Base-by-base conservation (phyloP, 352 stramenopile species). In the Phytophthora vignae region DNA sequence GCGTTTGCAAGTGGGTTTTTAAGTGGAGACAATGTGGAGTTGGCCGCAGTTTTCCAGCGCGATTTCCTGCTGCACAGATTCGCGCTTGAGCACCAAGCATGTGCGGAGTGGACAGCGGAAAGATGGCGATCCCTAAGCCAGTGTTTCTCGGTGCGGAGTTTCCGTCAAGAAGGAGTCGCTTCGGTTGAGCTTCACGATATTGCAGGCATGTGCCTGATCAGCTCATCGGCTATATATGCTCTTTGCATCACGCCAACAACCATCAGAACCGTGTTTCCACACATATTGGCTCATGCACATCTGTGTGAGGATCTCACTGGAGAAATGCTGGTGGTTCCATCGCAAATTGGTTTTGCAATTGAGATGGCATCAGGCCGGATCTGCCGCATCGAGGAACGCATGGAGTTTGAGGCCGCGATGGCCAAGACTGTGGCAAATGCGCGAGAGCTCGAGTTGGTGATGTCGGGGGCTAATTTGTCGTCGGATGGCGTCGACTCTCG, bases 301-400 rank as follows among this genome's bases (percentile, higher is more conserved):
- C 15, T 62, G 15, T 53, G 7, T 15, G 38, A 11, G 17, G 31
- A 27, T 11, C 46, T 71, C 2, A 3, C 61, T 4, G 38, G 44
- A 11, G 4, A 53, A 10, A 14, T 55, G 11, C 6, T 65, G 33
- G 14, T 33, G 1, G 64, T 65, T 38, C 29, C 44, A 19, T 60
- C 64, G 4, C 55, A 65, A 9, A 22, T 71, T 6, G 36, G 22
- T 17, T 71, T 71, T 38, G 46, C 25, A 4, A 25, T 71, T 33
- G 36, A 52, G 14, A 49, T 8, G 3, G n/a, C 29, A n/a, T 31
- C 31, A 15, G 64, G 33, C 0, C 55, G 31, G 1, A 55, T 71
- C n/a, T 65, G 15, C 21, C 25, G 48, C 10, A 38, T 71, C 14
- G 60, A 55, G 15, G 64, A 71, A 38, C 64, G 36, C 12, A 61